Evolutionary conservation across 345 rosid genomes (phyloP).

Genomic region (Diplotaxis tenuifolia): DNA sequence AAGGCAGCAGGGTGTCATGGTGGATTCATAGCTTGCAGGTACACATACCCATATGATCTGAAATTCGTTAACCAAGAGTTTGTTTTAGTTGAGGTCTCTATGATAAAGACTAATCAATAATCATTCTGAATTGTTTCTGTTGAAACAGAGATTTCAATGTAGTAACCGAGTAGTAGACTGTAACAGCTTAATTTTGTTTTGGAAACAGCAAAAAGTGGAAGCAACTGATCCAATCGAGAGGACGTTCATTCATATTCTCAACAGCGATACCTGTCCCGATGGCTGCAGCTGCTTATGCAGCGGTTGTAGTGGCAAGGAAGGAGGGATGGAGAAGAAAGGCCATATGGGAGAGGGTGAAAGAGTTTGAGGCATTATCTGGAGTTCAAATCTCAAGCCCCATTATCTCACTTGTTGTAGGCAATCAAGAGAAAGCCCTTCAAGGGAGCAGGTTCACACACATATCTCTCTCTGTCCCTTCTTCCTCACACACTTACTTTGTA

Average conservation of each 20-base stretch:
- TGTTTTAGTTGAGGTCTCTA: not conserved
- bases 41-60: slow-evolving; percentile 1
- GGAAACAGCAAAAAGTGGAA: slow-evolving; percentile 79
- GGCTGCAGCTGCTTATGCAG: slow-evolving; percentile 90
- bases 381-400: slow-evolving; percentile 73
- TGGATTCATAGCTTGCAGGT: slow-evolving; percentile 97
- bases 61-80: not conserved
- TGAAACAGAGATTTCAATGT: not conserved
- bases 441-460: slow-evolving; percentile 62
- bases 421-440: slow-evolving; percentile 76
- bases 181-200: slow-evolving; percentile 1
- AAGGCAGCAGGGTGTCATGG: slow-evolving; percentile 99
- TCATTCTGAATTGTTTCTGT: not conserved
- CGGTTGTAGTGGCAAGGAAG: slow-evolving; percentile 73
- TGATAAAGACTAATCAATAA: not conserved
- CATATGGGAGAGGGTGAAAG: slow-evolving; percentile 76
- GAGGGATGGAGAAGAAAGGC: slow-evolving; percentile 88
- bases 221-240: slow-evolving; percentile 84
- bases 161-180: not conserved
- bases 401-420: slow-evolving; percentile 81
- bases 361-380: slow-evolving; percentile 67
- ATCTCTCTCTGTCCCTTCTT: slow-evolving; percentile 26
- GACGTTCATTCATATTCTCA: slow-evolving; percentile 91
- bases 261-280: slow-evolving; percentile 76
- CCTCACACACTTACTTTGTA: not conserved